Evolutionary conservation across 306 rosid genomes (phyloP), one percentile per base, ranked within the genome.

Genomic region (Astragalus glycyphyllos): DNA sequence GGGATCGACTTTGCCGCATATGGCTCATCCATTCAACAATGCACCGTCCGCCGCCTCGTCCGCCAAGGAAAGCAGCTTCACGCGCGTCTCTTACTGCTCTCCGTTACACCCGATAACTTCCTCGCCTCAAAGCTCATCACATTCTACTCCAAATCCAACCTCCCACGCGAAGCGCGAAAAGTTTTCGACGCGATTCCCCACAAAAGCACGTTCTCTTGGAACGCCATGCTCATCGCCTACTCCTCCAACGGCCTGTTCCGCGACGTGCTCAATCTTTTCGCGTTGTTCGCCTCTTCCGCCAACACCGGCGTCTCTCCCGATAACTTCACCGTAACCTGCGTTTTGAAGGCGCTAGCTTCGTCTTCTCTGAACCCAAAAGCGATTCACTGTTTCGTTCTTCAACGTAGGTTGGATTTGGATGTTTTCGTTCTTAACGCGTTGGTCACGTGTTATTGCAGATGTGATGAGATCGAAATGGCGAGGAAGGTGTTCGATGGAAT

Each of bases 1-100:
- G 83, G 81, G 23, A 60, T 86, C 78, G 78, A 94, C 73, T 77
- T 45, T 62, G 66, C 81, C 69, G 92, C 90, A 70, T 91, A 69
- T 70, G 96, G 87, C 79, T 77, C 79, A 68, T 71, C 84, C 78
- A 82, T 94, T 65, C 90, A 89, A 81, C 74, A 16, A 70, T 90
- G 94, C 78, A 48, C 90, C 15, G 58, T 80, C 81, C 82, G 23
- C 84, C 81, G 68, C 63, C 78, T 94, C 66, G 2, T 73, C 59
- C 88, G 87, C 40, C 91, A 64, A 58, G 97, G 81, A 5, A 84
- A 78, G 80, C 99, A 87, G 87, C 95, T 91, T 48, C 97, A 86
- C 55, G 89, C 91, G 8, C 96, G 95, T 82, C 86, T 89, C 54
- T 68, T 87, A 80, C 69, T 85, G 40, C 75, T 71, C 74, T 83